Percentiles rank a stretch among this genome's conserved stretches.
These are phyloP conservation scores for Ophiognomonia clavigignenti-juglandacearum DNA, from an alignment of 2,329 filamentous ascomycete genomes.

Conservation along the genomic window DNA sequence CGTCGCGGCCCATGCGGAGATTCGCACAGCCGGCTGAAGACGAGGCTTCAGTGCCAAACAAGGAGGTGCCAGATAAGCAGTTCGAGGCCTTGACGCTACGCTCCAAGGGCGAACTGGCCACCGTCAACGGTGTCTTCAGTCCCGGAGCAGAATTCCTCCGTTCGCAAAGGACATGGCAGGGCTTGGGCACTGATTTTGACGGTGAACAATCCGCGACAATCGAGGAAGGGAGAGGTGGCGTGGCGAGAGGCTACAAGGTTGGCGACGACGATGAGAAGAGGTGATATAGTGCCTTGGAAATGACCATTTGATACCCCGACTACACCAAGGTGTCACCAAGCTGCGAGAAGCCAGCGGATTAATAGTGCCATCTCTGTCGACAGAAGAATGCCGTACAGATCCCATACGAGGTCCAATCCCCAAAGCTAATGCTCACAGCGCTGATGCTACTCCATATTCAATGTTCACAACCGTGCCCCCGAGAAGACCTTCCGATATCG, in stretches of 20 bases:
- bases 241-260: slow-evolving; percentile 83
- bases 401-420: too few species aligned
- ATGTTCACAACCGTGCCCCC: background rate
- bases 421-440: background rate
- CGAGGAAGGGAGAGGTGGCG: slow-evolving; percentile 80
- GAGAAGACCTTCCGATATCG: background rate
- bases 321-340: background rate
- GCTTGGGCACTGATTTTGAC: slow-evolving; percentile 81
- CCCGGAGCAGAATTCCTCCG: slow-evolving; percentile 85
- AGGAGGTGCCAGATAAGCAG: slow-evolving; percentile 19
- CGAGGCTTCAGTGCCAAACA: background rate
- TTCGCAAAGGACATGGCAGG: slow-evolving; percentile 83
- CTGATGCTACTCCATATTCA: background rate
- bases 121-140: slow-evolving; percentile 80
- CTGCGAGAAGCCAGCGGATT: too few species aligned
- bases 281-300: background rate
- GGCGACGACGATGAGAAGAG: slow-evolving; percentile 43
- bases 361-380: too few species aligned
- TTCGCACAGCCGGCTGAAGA: slow-evolving; percentile 29
- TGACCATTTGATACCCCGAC: background rate
- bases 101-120: slow-evolving; percentile 65
- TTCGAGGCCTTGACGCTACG: slow-evolving; percentile 50
- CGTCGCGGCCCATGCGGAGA: slow-evolving; percentile 68
- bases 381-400: too few species aligned
- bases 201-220: slow-evolving; percentile 60